Evolutionary conservation across 257 asterid genomes (phyloP).

Genomic region (Salvia hispanica): DNA sequence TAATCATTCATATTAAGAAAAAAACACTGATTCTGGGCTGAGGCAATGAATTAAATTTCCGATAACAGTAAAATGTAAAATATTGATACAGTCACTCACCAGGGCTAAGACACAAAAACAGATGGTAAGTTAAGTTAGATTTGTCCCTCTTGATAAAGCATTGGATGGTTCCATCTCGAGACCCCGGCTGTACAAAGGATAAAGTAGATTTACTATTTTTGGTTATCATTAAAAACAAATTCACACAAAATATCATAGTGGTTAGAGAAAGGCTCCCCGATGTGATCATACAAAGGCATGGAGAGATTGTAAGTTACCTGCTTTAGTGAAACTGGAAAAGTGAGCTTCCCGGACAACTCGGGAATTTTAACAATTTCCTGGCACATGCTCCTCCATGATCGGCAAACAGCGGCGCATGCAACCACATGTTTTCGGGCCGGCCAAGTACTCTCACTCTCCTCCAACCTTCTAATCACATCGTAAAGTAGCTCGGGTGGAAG

Average conservation of each 20-base stretch:
- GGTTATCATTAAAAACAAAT: neutral
- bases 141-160: slow-evolving; percentile 94
- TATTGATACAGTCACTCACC: slow-evolving; percentile 46
- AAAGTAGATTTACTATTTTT: slow-evolving; percentile 23
- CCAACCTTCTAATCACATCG: slow-evolving; percentile 83
- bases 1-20: neutral
- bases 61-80: neutral
- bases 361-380: slow-evolving; percentile 80
- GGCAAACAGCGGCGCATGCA: slow-evolving; percentile 87
- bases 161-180: slow-evolving; percentile 88
- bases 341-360: slow-evolving; percentile 77
- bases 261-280: neutral
- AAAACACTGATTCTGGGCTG: neutral
- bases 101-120: slow-evolving; percentile 86
- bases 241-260: neutral
- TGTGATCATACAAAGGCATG: neutral
- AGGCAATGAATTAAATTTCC: neutral
- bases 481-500: slow-evolving; percentile 89
- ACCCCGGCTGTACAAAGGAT: slow-evolving; percentile 69
- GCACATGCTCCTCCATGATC: slow-evolving; percentile 91
- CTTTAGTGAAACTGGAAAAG: slow-evolving; percentile 89
- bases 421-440: slow-evolving; percentile 87
- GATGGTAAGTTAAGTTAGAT: slow-evolving; percentile 83
- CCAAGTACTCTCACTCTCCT: slow-evolving; percentile 93
- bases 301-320: slow-evolving; percentile 53